A percentile compares a stretch with the other conserved stretches of the same genome.
These are phyloP conservation scores for Paragyromitra xinjiangensis DNA, from an alignment of 495 filamentous ascomycete species.

Conservation along the genomic window DNA sequence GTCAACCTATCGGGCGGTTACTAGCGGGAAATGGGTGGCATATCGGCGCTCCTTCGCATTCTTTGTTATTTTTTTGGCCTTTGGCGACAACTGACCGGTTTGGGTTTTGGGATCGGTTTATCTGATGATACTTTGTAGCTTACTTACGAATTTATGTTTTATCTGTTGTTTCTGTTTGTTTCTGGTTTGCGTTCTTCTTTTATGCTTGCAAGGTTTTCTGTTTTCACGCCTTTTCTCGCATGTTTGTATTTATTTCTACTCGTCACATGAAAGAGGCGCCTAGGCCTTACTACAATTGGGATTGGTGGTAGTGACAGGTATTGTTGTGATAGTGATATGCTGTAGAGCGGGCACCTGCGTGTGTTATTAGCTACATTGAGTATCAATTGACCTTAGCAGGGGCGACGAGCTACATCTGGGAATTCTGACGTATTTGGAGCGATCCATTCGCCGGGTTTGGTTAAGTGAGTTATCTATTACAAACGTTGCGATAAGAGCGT, in stretches of 20 bases:
- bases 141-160: conserved; percentile 14
- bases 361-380: too few species aligned
- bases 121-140: conserved; percentile 18
- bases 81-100: conserved; percentile 23
- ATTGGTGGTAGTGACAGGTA: not conserved
- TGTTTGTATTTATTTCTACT: conserved; percentile 13
- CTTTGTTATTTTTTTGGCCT: conserved; percentile 14
- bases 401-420: too few species aligned
- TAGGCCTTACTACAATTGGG: too few species aligned
- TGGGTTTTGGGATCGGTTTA: conserved; percentile 23
- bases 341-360: not conserved
- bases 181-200: conserved; percentile 1
- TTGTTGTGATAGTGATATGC: not conserved
- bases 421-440: too few species aligned
- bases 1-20: conserved; percentile 33
- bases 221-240: not conserved
- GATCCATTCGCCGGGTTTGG: too few species aligned
- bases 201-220: not conserved
- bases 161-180: conserved; percentile 10
- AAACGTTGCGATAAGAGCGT: too few species aligned
- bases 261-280: conserved; percentile 1
- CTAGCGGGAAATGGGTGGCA: conserved; percentile 6
- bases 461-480: too few species aligned
- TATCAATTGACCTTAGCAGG: too few species aligned
- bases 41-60: conserved; percentile 15